Evolutionary conservation across 371 early-diverging fungal genomes (phyloP), one percentile per base, ranked within the genome.

Genomic region (Haplosporangium sp.): DNA sequence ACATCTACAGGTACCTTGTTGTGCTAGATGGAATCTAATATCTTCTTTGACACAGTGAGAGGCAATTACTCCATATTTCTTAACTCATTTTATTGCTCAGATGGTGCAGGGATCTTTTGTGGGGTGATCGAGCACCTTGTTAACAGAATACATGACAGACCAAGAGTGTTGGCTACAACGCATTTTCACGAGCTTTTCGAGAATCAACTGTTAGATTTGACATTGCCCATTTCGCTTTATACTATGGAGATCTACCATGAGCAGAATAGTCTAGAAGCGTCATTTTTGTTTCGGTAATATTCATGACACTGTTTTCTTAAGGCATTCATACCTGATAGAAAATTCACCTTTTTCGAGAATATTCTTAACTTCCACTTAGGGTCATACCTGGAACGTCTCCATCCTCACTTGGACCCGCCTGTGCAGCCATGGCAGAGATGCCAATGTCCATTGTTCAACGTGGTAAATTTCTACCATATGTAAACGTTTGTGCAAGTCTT

Each of bases 111-210:
- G 0, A 27, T 81, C 45, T 81, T 81, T 35, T 74, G 75, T 39
- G 72, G 69, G 2, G 71, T 74, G 27, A 71, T 74, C n/a, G 81
- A 81, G 62, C 60, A 81, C 35, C 72, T 81, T 53, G 75, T 72
- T 1, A 61, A 45, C 40, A 37, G 61, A 19, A 45, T 34, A 6
- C 57, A 38, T 4, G 62, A 59, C n/a, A 67, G 68, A n/a, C 83
- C 84, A 27, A 63, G 61, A 35, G 88, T 92, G 0, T 66, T 98
- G 9, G 97, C 98, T 84, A 96, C 98, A 13, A 99, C 99, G 0
- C 99, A 99, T 84, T 99, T 96, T 79, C 96, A 96, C 71, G 96
- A 97, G 71, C 75, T 97, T 17, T 71, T 74, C 27, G 81, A 81
- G 48, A 81, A 81, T 55, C 38, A 68, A 0, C 34, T 81, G 9